Conservation (phyloP, 768 basidiomycete genomes). For the Lactifluus pinguis region DNA sequence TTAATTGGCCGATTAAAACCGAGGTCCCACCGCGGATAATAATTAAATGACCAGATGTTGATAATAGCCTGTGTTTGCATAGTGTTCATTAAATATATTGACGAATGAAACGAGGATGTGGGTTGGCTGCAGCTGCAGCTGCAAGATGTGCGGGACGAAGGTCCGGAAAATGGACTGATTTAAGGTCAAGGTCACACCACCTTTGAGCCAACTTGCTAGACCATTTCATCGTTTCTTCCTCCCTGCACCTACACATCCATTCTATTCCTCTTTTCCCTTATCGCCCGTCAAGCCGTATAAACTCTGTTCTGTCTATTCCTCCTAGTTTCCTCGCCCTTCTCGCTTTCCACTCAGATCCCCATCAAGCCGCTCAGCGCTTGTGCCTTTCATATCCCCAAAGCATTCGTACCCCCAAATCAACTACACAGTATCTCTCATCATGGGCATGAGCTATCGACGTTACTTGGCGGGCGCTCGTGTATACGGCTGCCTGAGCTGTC, state of each 20-base stretch:
- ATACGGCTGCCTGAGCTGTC: constrained; percentile 81
- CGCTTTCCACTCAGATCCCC: constrained; percentile 3
- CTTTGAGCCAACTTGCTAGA: neutral
- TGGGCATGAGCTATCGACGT: constrained; percentile 87
- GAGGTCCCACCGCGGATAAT: constrained; percentile 2
- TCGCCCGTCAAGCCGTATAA: constrained; percentile 11
- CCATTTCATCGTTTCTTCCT: neutral
- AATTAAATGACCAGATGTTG: neutral
- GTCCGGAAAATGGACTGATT: neutral
- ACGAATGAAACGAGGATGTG: neutral
- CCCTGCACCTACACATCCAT: neutral
- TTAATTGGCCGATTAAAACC: neutral
- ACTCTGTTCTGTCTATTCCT: neutral
- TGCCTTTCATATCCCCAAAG: constrained; percentile 1
- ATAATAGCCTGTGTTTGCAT: neutral
- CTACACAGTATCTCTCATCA: constrained; percentile 25
- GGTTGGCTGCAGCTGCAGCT: neutral
- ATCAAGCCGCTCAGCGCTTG: neutral
- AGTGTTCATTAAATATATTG: neutral
- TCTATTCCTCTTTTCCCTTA: neutral
- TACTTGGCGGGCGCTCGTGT: constrained; percentile 81
- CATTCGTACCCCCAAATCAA: neutral
- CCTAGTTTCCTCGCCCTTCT: constrained; percentile 8
- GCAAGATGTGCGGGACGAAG: neutral
- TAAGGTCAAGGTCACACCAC: neutral